Evolutionary conservation across 1,139 yeast genomes (phyloP).

Genomic region (Candida tetrigidarum): DNA sequence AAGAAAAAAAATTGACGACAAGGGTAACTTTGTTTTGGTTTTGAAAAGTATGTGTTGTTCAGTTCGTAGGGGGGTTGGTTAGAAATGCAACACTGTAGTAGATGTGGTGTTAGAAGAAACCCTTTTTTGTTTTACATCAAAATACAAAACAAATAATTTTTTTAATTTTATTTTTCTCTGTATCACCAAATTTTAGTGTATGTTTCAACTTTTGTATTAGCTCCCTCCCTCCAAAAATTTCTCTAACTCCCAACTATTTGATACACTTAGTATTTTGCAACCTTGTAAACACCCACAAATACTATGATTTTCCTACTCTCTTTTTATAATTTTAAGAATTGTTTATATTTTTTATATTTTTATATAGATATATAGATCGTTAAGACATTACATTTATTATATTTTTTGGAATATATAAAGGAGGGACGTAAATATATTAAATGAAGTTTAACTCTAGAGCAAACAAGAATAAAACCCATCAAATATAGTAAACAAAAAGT

Average conservation of each 20-base stretch:
- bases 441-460: conserved; percentile 9
- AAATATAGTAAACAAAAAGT: conserved; percentile 7
- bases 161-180: too few species aligned
- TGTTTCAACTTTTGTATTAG: too few species aligned
- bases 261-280: conserved; percentile 1
- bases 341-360: conserved; percentile 1
- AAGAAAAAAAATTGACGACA: too few species aligned
- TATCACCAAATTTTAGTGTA: too few species aligned
- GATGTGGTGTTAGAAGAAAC: neutral
- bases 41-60: neutral
- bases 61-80: neutral
- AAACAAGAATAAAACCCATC: conserved; percentile 9
- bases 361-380: conserved; percentile 9
- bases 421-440: conserved; percentile 11
- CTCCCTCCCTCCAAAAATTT: neutral
- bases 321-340: neutral
- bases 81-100: neutral
- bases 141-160: neutral
- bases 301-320: too few species aligned
- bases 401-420: conserved; percentile 8
- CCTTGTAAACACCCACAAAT: too few species aligned
- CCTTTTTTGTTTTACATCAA: neutral
- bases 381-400: conserved; percentile 11
- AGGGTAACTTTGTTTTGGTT: neutral
- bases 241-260: neutral